Base-by-base conservation (phyloP, 1,284 basidiomycete species). In the Flammula alnicola region DNA sequence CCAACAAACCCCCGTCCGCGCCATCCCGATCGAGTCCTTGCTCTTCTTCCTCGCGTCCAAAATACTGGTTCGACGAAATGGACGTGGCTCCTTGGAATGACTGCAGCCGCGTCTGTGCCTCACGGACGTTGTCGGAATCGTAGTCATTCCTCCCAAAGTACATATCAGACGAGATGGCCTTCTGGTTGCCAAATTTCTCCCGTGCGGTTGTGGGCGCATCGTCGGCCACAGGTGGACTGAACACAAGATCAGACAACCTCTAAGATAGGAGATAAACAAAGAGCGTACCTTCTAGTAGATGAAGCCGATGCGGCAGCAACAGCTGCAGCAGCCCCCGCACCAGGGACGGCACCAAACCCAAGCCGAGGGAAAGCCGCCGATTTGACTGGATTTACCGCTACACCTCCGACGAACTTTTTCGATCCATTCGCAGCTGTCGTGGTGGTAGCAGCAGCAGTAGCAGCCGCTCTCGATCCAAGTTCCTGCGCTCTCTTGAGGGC, bases 141-240 rank as follows among this genome's bases (percentile, higher is more conserved):
- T 98, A 98, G 14, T 84, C 71, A 46, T 91, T 91, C 23, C 96
- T 83, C 30, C 90, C 92, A 70, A 98, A 98, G 79, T 93, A 98
- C 90, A 96, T 95, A 67, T 99, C 97, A 1, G 93, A 96, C 4
- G 94, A 97, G 67, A 99, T 98, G 41, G 81, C 92, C 69, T 98
- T 99, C 67, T 98, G 96, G 55, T 65, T 73, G 1, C 93, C 91
- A 66, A 99, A 99, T 63, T 93, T 93, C 20, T 94, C 88, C 54
- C 95, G 84, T 2, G 97, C 96, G 20, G 83, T 85, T 10, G 83
- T 93, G 1, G 86, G 83, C 42, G 88, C 79, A 41, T 92, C 86
- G 43, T 85, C 88, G 12, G 61, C 64, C 0, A 68, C 65, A 4
- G 76, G 57, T 5, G 68, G 52, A 14, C 64, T 68, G 30, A 22